phyloP scores from a whole-genome alignment of 371 early-diverging fungal species.

The Mortierella sp. region DNA sequence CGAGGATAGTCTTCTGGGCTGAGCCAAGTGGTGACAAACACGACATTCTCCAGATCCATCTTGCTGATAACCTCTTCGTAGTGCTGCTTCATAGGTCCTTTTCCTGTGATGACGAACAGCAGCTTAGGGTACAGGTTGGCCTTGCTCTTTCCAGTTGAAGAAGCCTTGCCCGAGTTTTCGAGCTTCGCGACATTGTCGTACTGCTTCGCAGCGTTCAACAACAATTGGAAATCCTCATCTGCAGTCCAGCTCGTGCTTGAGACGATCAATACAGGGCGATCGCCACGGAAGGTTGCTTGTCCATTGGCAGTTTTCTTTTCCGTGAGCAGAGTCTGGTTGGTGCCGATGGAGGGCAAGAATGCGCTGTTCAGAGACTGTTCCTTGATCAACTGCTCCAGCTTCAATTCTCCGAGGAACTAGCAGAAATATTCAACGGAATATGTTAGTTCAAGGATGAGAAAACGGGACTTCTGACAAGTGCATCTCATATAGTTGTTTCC shows the following conservation, averaged over 20 bases:
- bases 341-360: conserved; percentile 45
- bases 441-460: not conserved
- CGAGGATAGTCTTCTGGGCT: conserved; percentile 84
- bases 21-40: conserved; percentile 88
- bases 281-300: conserved; percentile 54
- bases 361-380: conserved; percentile 47
- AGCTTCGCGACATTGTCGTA: conserved; percentile 65
- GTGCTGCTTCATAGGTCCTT: conserved; percentile 82
- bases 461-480: no score
- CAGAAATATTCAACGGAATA: not conserved
- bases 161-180: conserved; percentile 33
- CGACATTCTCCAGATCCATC: conserved; percentile 65
- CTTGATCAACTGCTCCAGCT: conserved; percentile 58
- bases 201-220: conserved; percentile 76
- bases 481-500: not conserved
- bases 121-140: conserved; percentile 64
- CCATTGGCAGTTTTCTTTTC: conserved; percentile 55
- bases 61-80: conserved; percentile 74
- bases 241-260: conserved; percentile 97
- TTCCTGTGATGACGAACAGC: conserved; percentile 92
- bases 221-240: conserved; percentile 92
- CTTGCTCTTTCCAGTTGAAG: conserved; percentile 6
- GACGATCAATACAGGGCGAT: conserved; percentile 81
- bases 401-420: conserved; percentile 56
- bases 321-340: conserved; percentile 59